Evolutionary conservation across 2,329 filamentous ascomycete genomes (phyloP).

Genomic region (Phaeosphaeriaceae sp.): DNA sequence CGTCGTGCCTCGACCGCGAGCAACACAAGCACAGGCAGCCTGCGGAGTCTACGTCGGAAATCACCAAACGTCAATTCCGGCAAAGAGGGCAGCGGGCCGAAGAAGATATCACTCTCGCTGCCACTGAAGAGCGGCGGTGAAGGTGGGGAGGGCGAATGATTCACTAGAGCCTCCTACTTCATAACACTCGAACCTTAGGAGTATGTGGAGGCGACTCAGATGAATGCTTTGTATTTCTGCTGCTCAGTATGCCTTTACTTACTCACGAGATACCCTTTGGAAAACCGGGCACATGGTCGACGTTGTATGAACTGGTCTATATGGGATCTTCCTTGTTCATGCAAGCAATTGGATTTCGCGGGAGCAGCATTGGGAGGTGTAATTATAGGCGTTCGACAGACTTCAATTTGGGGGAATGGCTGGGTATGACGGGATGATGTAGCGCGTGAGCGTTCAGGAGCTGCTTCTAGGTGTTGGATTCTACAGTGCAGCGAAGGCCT

Average conservation of each 20-base stretch:
- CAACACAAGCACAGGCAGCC: constrained; percentile 40
- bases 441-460: constrained; percentile 18
- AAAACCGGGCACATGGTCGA: constrained; percentile 30
- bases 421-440: constrained; percentile 22
- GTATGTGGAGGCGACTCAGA: constrained; percentile 14
- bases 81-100: constrained; percentile 51
- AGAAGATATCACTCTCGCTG: constrained; percentile 51
- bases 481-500: constrained; percentile 17
- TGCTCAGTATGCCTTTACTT: constrained; percentile 31
- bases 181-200: constrained; percentile 8
- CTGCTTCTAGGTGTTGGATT: constrained; percentile 15
- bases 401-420: constrained; percentile 13
- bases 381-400: constrained; percentile 31
- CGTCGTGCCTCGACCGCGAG: constrained; percentile 50
- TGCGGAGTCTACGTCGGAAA: constrained; percentile 51
- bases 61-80: constrained; percentile 51
- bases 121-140: constrained; percentile 48
- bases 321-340: constrained; percentile 23
- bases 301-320: constrained; percentile 45
- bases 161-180: constrained; percentile 1
- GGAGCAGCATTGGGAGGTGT: constrained; percentile 39
- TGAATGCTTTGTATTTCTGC: constrained; percentile 28
- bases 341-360: constrained; percentile 25
- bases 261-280: constrained; percentile 46
- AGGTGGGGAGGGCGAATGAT: constrained; percentile 40